phyloP scores from a whole-genome alignment of 345 rosid species.

The Carallia pectinifolia region DNA sequence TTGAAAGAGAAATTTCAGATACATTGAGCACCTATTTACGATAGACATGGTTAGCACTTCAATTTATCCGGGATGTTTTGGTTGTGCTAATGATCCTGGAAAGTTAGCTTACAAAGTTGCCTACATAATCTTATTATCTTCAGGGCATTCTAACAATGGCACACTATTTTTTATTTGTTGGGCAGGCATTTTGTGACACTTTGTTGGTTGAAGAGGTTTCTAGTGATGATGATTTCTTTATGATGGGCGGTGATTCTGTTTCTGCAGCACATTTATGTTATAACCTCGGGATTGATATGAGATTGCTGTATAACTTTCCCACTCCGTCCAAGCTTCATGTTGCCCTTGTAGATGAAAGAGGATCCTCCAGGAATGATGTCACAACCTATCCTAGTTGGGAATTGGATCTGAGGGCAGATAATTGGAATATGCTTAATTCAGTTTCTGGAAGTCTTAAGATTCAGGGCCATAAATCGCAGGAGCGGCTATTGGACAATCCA shows the following conservation, averaged over 20 bases:
- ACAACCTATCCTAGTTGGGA: constrained; percentile 24
- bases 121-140: neutral
- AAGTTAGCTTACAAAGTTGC: neutral
- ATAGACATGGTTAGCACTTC: neutral
- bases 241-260: constrained; percentile 84
- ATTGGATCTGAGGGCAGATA: constrained; percentile 31
- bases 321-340: constrained; percentile 64
- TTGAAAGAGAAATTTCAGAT: no score
- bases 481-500: no score
- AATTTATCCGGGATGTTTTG: neutral
- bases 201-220: constrained; percentile 66
- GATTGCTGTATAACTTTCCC: constrained; percentile 64
- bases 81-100: neutral
- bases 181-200: constrained; percentile 75
- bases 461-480: no score
- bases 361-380: constrained; percentile 24
- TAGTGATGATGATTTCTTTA: constrained; percentile 75
- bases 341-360: constrained; percentile 46
- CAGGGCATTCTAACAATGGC: neutral
- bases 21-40: no score
- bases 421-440: no score
- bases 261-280: constrained; percentile 85
- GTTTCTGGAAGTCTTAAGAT: no score
- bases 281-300: constrained; percentile 77
- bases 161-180: constrained; percentile 3